phyloP scores from a whole-genome alignment of 441 rosid genomes.

The Jatropha multifida region DNA sequence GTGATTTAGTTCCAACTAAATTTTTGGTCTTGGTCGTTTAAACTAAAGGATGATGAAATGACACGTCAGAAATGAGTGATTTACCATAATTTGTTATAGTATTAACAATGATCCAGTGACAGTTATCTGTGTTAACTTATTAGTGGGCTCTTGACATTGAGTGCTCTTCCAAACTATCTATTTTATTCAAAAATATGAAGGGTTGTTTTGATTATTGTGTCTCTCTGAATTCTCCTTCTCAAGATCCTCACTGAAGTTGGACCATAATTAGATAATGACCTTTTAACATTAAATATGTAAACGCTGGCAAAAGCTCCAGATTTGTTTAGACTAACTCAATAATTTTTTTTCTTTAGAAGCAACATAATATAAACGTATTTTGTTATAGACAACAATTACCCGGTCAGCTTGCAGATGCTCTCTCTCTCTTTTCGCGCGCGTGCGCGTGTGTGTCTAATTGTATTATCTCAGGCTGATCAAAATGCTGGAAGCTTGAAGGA shows the following conservation, averaged over 20 bases:
- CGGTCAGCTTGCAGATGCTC: background rate
- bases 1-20: background rate
- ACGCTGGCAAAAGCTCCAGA: background rate
- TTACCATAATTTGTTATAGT: background rate
- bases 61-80: background rate
- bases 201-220: background rate
- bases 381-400: too few relatives aligned
- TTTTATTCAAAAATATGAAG: background rate
- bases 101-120: conserved; percentile 1
- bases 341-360: background rate
- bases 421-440: too few relatives aligned
- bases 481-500: conserved; percentile 74
- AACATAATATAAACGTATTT: background rate
- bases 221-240: background rate
- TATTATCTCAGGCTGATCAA: conserved; percentile 59
- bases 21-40: background rate
- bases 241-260: background rate
- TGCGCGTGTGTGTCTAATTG: background rate
- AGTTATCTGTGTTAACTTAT: background rate
- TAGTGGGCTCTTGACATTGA: background rate
- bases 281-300: too few relatives aligned
- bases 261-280: background rate
- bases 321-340: background rate
- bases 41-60: background rate
- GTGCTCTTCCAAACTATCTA: too few relatives aligned